Evolutionary conservation across 140 eudicot genomes (phyloP).

Genomic region (Stevia rebaudiana): DNA sequence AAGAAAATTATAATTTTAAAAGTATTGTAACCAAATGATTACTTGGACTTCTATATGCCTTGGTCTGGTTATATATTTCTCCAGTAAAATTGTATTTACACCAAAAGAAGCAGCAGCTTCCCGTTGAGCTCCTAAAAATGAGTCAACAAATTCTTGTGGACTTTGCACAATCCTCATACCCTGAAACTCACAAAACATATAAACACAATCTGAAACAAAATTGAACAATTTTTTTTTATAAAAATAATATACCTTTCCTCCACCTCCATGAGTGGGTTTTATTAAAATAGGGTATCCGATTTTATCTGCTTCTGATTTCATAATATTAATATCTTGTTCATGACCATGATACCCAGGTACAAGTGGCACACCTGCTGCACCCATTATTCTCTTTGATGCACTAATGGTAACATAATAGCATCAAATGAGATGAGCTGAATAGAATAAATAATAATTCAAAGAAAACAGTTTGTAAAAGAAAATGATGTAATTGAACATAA

Average conservation of each 20-base stretch:
- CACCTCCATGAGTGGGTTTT: constrained; percentile 99
- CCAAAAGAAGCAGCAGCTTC: constrained; percentile 99
- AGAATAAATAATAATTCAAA: background rate
- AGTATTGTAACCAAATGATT: constrained; percentile 13
- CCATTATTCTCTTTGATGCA: constrained; percentile 99
- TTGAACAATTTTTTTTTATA: background rate
- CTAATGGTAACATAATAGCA: constrained; percentile 36
- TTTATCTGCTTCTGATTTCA: constrained; percentile 92
- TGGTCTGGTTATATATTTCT: constrained; percentile 89
- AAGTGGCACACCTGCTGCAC: constrained; percentile 96
- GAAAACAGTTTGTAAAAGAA: background rate
- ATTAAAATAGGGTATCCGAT: constrained; percentile 91
- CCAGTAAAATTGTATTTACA: constrained; percentile 71
- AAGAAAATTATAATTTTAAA: background rate
- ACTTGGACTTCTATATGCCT: constrained; percentile 99
- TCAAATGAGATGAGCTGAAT: constrained; percentile 11
- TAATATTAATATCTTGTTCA: constrained; percentile 81
- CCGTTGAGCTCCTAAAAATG: constrained; percentile 89
- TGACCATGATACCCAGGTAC: constrained; percentile 98
- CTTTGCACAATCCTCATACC: constrained; percentile 97
- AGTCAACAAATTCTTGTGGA: constrained; percentile 73
- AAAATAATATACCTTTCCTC: constrained; percentile 70
- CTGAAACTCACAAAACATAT: constrained; percentile 33
- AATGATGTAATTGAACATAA: constrained; percentile 1
- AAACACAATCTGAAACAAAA: constrained; percentile 2